Base-by-base conservation (phyloP, 441 rosid species). In the Hypseocharis bilobata region DNA sequence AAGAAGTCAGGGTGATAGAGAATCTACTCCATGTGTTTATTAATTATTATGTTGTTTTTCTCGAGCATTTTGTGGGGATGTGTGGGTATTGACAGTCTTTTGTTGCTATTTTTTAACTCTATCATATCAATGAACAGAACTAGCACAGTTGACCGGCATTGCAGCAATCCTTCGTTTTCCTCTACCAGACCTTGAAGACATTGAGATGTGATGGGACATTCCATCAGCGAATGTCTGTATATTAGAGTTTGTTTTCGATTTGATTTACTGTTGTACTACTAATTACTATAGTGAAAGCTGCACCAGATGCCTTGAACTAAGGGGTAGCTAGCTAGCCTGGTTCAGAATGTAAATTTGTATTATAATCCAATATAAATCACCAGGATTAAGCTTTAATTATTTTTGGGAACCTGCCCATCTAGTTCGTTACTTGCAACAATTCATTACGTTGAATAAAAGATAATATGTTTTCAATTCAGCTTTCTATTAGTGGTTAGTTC, bases 131-230 rank as follows among this genome's bases (percentile, higher is more conserved):
- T 64, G 22, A 64, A 70, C 88, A 90, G 98, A 92, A 74, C 69
- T 92, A 68, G 80, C 88, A 7, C 95, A 90, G 63, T 70, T 86
- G 73, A 92, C 94, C 13, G 95, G 98, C 57, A 75, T 92, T 51
- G 97, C 98, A 20, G 98, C 98, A 49, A 83, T 90, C 70, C 97
- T 92, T 16, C 80, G 95, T 62, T 92, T 92, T 78, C 97, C 97
- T 20, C 82, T 88, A 68, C 98, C 97, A 3, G 98, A 92, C 64
- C 83, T 92, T 4, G 97, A 92, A 63, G 98, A 90, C 81, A 82
- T 92, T 36, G 98, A 90, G 84, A 88, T 90, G 96, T 90, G 77
- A 83, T 25, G 61, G 8, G 32, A 13, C 45, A n/a, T 19, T 34
- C 20, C 25, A 23, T 3, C 3, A 16, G 4, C 34, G 16, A 13